Percentiles rank a stretch among this genome's conserved stretches.
phyloP scores from a whole-genome alignment of 345 rosid genomes.

The Corymbia maculata region DNA sequence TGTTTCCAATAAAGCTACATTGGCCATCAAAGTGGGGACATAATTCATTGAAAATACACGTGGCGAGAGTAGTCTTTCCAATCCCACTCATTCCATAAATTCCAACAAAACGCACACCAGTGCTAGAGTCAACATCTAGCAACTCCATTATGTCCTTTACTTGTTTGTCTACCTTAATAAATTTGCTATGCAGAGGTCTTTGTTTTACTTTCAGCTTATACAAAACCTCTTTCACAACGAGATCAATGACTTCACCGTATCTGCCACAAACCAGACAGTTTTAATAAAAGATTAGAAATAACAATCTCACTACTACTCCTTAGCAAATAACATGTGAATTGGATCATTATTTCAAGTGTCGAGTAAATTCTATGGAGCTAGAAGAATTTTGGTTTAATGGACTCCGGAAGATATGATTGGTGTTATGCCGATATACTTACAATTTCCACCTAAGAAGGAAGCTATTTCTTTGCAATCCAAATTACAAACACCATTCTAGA shows the following conservation, averaged over 20 bases:
- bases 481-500: not conserved
- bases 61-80: fast-evolving
- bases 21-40: not conserved
- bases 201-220: not conserved
- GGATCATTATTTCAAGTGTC: not conserved
- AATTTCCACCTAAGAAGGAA: not conserved
- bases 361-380: not conserved
- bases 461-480: fast-evolving
- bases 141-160: not conserved
- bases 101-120: not conserved
- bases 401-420: not conserved
- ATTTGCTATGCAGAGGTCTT: not conserved
- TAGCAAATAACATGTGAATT: not conserved
- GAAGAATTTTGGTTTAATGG: not conserved
- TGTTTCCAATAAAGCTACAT: not conserved
- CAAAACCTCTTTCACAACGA: fast-evolving
- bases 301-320: not conserved
- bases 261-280: not conserved
- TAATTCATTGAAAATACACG: not conserved
- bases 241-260: not conserved
- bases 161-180: not conserved
- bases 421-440: not conserved
- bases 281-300: not conserved
- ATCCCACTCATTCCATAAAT: not conserved
- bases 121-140: not conserved